These are phyloP conservation scores for Ophiocordyceps camponoti-floridani DNA, from an alignment of 2,329 filamentous ascomycete species.

Conservation along the genomic window DNA sequence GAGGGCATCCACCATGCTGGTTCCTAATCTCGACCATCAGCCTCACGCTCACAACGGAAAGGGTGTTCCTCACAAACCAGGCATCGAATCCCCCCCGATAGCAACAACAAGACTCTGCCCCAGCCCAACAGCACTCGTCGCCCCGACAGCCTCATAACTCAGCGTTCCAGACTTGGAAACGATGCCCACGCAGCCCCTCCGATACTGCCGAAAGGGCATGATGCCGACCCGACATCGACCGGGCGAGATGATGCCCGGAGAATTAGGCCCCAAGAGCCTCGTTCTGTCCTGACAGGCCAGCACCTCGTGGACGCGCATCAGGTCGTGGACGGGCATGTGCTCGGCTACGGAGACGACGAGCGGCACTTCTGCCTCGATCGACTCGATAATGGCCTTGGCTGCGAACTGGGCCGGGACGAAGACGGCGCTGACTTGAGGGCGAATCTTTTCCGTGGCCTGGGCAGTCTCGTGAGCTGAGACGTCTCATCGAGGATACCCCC, in stretches of 20 bases:
- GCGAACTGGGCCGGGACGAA: constrained; percentile 54
- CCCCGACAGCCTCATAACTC: constrained; percentile 64
- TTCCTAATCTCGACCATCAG: constrained; percentile 13
- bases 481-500: too few relatives aligned
- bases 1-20: constrained; percentile 54
- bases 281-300: constrained; percentile 54
- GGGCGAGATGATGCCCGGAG: constrained; percentile 62
- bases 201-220: constrained; percentile 21
- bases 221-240: constrained; percentile 38
- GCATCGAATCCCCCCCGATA: constrained; percentile 59
- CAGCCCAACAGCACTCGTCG: constrained; percentile 53
- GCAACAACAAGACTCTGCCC: constrained; percentile 64
- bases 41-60: too few relatives aligned
- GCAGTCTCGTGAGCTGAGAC: not conserved
- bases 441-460: constrained; percentile 15
- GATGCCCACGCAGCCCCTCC: constrained; percentile 50
- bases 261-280: constrained; percentile 63
- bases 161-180: constrained; percentile 68
- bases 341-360: constrained; percentile 66
- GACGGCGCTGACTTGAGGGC: constrained; percentile 52
- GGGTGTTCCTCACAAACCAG: constrained; percentile 22
- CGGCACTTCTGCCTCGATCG: constrained; percentile 61
- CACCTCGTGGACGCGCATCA: constrained; percentile 52
- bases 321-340: constrained; percentile 62
- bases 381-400: constrained; percentile 50